Conservation (phyloP, 148 eudicot genomes). For the Pharnaceum exiguum region DNA sequence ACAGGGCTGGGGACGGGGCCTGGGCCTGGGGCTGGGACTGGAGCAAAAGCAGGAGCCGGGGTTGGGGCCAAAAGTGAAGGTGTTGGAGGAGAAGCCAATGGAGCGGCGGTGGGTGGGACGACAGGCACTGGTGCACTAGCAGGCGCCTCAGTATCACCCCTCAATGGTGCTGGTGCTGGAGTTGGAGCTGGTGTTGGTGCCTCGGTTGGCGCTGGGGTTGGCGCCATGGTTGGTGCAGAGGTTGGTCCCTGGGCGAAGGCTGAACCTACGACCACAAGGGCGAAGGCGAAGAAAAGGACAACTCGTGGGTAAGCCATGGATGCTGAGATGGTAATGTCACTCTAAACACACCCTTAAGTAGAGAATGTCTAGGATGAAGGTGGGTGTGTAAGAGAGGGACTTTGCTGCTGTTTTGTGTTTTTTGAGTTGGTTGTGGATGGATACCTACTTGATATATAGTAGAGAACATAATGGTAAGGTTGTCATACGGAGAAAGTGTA, state of each 20-base stretch:
- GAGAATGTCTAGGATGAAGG: not conserved
- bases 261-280: slow-evolving; percentile 29
- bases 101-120: too few relatives aligned
- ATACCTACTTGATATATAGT: slow-evolving; percentile 1
- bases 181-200: not conserved
- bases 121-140: too few relatives aligned
- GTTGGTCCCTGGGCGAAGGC: slow-evolving; percentile 27
- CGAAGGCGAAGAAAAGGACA: slow-evolving; percentile 24
- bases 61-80: too few relatives aligned
- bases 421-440: not conserved
- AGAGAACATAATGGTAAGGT: not conserved
- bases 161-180: too few relatives aligned
- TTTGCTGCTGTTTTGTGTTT: not conserved
- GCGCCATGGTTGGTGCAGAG: slow-evolving; percentile 3
- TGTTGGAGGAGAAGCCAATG: too few relatives aligned
- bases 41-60: too few relatives aligned
- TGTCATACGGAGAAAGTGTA: not conserved
- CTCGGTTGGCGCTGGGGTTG: not conserved
- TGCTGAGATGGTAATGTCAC: not conserved
- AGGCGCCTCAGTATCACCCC: too few relatives aligned
- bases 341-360: not conserved
- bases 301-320: slow-evolving; percentile 36
- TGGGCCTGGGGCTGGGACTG: not conserved
- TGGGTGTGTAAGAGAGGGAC: not conserved
- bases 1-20: not conserved